Percentiles rank a stretch among this genome's conserved stretches.
These are phyloP conservation scores for Aspergillus cristatus DNA, from an alignment of 495 filamentous ascomycete genomes.

Conservation along the genomic window DNA sequence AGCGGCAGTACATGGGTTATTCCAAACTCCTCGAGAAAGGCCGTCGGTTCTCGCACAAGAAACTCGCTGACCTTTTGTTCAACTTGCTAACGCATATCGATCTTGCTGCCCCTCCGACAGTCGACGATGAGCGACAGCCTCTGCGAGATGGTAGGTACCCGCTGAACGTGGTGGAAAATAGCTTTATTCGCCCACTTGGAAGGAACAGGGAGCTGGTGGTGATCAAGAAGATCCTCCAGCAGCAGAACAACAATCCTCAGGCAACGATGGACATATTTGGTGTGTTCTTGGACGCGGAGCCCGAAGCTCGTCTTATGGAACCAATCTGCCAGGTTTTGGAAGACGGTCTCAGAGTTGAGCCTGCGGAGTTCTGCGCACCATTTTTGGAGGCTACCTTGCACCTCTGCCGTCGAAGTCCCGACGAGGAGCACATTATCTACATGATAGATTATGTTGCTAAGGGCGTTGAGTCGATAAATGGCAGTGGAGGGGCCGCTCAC, in stretches of 20 bases:
- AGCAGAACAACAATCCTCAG: constrained; percentile 17
- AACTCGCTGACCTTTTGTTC: constrained; percentile 36
- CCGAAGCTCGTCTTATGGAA: constrained; percentile 27
- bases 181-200: constrained; percentile 23
- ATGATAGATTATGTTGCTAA: constrained; percentile 44
- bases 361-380: constrained; percentile 44
- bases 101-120: constrained; percentile 20
- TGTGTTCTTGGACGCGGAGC: constrained; percentile 37
- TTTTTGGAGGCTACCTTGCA: constrained; percentile 42
- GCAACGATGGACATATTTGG: constrained; percentile 31
- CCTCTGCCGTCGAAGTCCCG: constrained; percentile 38
- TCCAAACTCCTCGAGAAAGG: constrained; percentile 48
- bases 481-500: constrained; percentile 49
- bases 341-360: constrained; percentile 45
- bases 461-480: constrained; percentile 48
- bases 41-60: constrained; percentile 32
- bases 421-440: constrained; percentile 24
- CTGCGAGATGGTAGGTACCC: constrained; percentile 24
- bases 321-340: constrained; percentile 39
- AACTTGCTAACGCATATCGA: constrained; percentile 34
- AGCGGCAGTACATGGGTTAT: constrained; percentile 44
- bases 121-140: constrained; percentile 19
- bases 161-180: constrained; percentile 30
- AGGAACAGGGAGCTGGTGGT: constrained; percentile 26
- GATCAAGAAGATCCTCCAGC: constrained; percentile 36